These are phyloP conservation scores for Leccinum obscurum DNA, from an alignment of 768 basidiomycete genomes.

Conservation along the genomic window DNA sequence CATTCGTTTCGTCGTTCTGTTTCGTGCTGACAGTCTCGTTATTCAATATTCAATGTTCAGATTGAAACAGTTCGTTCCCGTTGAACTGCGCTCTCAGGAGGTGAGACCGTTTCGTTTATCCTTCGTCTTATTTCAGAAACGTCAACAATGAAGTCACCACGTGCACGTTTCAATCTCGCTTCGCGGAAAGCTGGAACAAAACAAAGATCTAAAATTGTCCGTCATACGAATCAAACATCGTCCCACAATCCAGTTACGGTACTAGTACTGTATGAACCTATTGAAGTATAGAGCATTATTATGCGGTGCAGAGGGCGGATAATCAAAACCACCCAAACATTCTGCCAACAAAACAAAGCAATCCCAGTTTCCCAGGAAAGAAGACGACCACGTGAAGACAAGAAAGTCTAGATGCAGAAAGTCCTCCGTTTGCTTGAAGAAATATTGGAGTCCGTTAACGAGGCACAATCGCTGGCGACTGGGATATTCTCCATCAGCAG, in stretches of 20 bases:
- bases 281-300: not conserved
- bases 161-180: not conserved
- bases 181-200: not conserved
- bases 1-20: too few species aligned
- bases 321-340: conserved; percentile 1
- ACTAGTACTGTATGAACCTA: conserved; percentile 1
- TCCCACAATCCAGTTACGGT: not conserved
- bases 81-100: not conserved
- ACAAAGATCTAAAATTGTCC: not conserved
- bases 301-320: not conserved
- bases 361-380: not conserved
- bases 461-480: not conserved
- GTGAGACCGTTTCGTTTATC: not conserved
- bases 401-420: conserved; percentile 3
- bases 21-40: too few species aligned
- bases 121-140: too few species aligned
- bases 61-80: not conserved
- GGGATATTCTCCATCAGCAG: not conserved
- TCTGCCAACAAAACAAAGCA: not conserved
- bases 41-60: too few species aligned
- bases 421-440: not conserved
- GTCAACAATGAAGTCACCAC: too few species aligned
- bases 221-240: not conserved
- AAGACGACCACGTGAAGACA: conserved; percentile 5
- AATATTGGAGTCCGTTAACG: not conserved